Evolutionary conservation across 2,329 filamentous ascomycete species (phyloP).

Genomic region (Thelonectria discophora): DNA sequence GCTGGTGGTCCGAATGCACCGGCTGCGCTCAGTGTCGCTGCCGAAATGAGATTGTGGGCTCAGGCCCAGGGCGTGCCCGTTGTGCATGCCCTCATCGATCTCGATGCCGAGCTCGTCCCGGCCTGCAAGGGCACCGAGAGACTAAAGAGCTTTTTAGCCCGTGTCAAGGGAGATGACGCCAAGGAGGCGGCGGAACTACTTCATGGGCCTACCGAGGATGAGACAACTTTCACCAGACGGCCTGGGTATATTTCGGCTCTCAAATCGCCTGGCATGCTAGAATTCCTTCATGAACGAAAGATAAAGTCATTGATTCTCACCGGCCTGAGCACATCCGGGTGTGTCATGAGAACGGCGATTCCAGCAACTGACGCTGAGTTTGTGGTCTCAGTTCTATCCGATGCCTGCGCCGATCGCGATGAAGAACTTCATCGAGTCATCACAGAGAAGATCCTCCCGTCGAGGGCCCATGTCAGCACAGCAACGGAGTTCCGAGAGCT

Average conservation of each 20-base stretch:
- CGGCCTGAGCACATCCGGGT: conserved; percentile 21
- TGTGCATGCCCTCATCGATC: conserved; percentile 15
- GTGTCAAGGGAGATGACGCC: conserved; percentile 1
- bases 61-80: conserved; percentile 11
- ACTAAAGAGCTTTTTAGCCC: background rate
- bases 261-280: conserved; percentile 13
- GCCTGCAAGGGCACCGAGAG: background rate
- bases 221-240: conserved; percentile 9
- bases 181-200: conserved; percentile 4
- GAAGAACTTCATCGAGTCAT: conserved; percentile 10
- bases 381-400: conserved; percentile 18
- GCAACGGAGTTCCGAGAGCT: conserved; percentile 8
- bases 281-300: conserved; percentile 4
- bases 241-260: conserved; percentile 15
- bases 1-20: conserved; percentile 1
- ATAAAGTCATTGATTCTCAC: conserved; percentile 21
- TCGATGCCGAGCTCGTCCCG: conserved; percentile 5
- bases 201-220: background rate
- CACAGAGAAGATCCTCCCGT: background rate
- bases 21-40: conserved; percentile 1
- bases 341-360: conserved; percentile 14
- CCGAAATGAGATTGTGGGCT: conserved; percentile 18
- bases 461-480: conserved; percentile 3
- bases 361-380: conserved; percentile 21
- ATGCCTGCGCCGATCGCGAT: conserved; percentile 18